Evolutionary conservation across 2,329 filamentous ascomycete genomes (phyloP), one percentile per base, ranked within the genome.

Genomic region (Didymella lethalis): DNA sequence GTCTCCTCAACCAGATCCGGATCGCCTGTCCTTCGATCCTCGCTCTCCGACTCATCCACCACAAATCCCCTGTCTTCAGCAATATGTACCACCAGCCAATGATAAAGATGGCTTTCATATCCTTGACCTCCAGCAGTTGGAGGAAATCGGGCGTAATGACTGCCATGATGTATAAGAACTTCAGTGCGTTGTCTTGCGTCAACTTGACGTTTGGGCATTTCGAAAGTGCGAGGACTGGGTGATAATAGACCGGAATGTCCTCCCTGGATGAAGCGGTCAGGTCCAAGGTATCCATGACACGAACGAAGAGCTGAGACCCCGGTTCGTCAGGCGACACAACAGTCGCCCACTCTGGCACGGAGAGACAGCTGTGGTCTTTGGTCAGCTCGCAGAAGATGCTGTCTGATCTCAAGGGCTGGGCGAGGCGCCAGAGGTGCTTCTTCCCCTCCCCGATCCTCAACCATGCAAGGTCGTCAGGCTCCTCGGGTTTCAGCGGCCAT

Each of bases 41-140:
- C 5, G 71, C 70, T 10, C 72, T 62, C 11, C 64, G 38, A 18
- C 51, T 61, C 55, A 75, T 56, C 72, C 72, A 74, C 72, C 72
- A 75, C 25, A 71, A 18, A 10, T 65, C 61, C 1, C 64, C 66
- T 20, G 61, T 43, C 3, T 59, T 55, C 34, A 73, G 38, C 48
- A 82, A 81, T 10, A 81, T 81, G 68, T 83, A 85, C 85, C 85
- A 88, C 72, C 83, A 85, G 0, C 81, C 78, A n/a, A 88, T 70
- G 34, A 88, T 64, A 11, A 87, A 68, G 59, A 88, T 66, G 0
- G 85, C 85, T 28, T 80, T 75, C 0, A 81, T 73, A 44, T 88
- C 85, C 59, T 84, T 87, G 0, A 61, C 36, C 45, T 80, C 71
- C 0, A 88, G 65, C n/a, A 87, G 60, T 0, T 47, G 49, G 12